phyloP scores from a whole-genome alignment of 148 eudicot species.

The Pouteria glomerata region DNA sequence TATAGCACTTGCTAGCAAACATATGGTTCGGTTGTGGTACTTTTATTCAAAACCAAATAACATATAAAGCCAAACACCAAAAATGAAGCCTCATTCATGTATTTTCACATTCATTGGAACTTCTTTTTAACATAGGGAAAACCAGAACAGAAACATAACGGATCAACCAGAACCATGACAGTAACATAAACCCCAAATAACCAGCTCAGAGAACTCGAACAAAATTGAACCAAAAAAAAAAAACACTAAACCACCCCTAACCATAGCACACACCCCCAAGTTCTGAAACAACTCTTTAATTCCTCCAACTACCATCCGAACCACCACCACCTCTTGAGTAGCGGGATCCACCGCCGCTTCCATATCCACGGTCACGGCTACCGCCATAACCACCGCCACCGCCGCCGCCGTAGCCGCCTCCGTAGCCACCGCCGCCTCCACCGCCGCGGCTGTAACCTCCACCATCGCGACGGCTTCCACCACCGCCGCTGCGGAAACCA shows the following conservation, averaged over 20 bases:
- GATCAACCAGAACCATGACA: too few species aligned
- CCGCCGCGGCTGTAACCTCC: conserved; percentile 18
- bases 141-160: too few species aligned
- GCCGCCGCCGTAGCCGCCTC: conserved; percentile 10
- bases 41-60: too few species aligned
- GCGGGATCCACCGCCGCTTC: conserved; percentile 19
- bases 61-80: too few species aligned
- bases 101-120: too few species aligned
- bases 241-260: background rate
- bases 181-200: background rate
- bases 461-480: conserved; percentile 24
- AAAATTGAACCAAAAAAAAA: background rate
- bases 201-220: background rate
- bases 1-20: too few species aligned
- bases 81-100: too few species aligned
- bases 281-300: background rate
- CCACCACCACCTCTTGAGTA: conserved; percentile 18
- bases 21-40: too few species aligned
- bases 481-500: too few species aligned
- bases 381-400: conserved; percentile 18
- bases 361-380: conserved; percentile 12
- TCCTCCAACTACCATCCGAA: conserved; percentile 16
- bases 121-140: too few species aligned
- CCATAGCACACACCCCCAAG: too few species aligned
- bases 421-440: conserved; percentile 17